Evolutionary conservation across 169 alveolate genomes (phyloP), one percentile per base, ranked within the genome.

Genomic region (Theileria equi): DNA sequence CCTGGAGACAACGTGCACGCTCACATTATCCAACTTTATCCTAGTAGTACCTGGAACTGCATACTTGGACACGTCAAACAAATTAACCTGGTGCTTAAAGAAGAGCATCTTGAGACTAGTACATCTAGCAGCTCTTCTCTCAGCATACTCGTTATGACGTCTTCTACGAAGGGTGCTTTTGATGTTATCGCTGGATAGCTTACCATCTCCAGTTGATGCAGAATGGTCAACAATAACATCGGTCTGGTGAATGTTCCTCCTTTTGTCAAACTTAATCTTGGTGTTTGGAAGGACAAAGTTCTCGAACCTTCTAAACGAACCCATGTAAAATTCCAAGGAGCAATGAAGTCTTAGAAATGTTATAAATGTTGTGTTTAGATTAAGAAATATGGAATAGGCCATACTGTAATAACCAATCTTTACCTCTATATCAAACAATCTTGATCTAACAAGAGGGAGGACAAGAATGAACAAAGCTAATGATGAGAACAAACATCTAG

Each of bases 211-310:
- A n/a, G n/a, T n/a, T n/a, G n/a, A n/a, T n/a, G n/a, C n/a, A n/a
- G n/a, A n/a, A n/a, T n/a, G n/a, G n/a, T n/a, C n/a, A n/a, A 60
- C 4, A 44, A 60, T 31, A 40, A 60, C 31, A 5, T 52, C 61
- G 25, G 40, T 57, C 25, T 60, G 62, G 45, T 60, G 11, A 2
- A n/a, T 6, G 25, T 60, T 60, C 6, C 28, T 4, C 8, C 28
- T 17, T 41, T 47, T 59, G 19, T 21, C 69, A 21, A 59, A 59
- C 49, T 16, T 36, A 4, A 28, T n/a, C 23, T 55, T 55, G 25
- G 16, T 11, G 3, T 55, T 55, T 21, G 49, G 63, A 3, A 55
- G 66, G 19, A 55, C 38, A 17, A 55, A 55, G 32, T 29, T 17
- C 10, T 43, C 44, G 61, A 55, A 55, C 23, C 66, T 34, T 19